Evolutionary conservation across 306 rosid species (phyloP).

Genomic region (Heteromeles arbutifolia): DNA sequence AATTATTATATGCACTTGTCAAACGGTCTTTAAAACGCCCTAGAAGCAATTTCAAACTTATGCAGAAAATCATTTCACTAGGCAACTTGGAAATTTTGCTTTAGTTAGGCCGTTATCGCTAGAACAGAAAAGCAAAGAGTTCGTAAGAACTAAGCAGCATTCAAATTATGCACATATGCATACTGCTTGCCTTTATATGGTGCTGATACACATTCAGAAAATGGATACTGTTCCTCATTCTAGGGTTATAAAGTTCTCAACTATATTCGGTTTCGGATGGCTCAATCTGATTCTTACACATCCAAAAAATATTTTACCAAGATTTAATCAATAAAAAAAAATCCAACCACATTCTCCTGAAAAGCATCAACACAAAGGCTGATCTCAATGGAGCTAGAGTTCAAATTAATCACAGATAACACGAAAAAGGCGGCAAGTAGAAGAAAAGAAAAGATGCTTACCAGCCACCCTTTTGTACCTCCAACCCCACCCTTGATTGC

Average conservation of each 20-base stretch:
- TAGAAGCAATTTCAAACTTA: neutral
- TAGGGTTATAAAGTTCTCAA: neutral
- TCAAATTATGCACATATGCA: neutral
- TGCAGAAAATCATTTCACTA: neutral
- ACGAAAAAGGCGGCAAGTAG: neutral
- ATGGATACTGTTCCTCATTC: neutral
- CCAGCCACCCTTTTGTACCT: slow-evolving; percentile 89
- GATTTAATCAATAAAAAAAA: neutral
- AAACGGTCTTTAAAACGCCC: neutral
- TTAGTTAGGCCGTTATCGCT: neutral
- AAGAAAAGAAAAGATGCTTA: slow-evolving; percentile 25
- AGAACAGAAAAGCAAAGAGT: neutral
- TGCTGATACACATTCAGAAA: neutral
- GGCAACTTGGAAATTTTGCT: neutral
- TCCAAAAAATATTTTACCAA: neutral
- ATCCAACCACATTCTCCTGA: neutral
- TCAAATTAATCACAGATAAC: neutral
- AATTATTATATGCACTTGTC: neutral
- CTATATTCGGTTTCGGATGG: neutral
- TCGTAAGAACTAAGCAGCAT: neutral
- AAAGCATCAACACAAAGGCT: neutral
- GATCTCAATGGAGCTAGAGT: neutral
- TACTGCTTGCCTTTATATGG: neutral
- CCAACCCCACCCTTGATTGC: slow-evolving; percentile 87
- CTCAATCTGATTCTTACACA: neutral